These are phyloP conservation scores for Dactylonectria estremocensis DNA, from an alignment of 2,329 filamentous ascomycete genomes.

Conservation along the genomic window DNA sequence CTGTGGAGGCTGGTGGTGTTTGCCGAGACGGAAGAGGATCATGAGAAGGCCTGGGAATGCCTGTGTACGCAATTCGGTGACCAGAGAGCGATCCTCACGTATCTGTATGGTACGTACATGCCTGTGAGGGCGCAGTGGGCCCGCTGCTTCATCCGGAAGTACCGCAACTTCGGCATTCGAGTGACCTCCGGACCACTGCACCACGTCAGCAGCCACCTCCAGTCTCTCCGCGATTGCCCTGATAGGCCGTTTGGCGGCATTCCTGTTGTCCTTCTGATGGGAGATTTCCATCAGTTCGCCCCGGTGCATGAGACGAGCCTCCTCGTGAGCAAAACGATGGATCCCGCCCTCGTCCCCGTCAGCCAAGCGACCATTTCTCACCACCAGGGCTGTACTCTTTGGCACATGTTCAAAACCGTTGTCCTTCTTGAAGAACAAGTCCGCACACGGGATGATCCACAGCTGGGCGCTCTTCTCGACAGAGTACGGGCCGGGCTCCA, in stretches of 20 bases:
- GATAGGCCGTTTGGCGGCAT: conserved; percentile 32
- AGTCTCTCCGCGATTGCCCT: conserved; percentile 23
- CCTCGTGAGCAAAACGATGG: conserved; percentile 25
- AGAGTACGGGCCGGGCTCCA: conserved; percentile 25
- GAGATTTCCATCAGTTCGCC: conserved; percentile 33
- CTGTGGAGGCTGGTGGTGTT: too few relatives aligned
- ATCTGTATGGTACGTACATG: too few relatives aligned
- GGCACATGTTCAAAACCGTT: conserved; percentile 32
- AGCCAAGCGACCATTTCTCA: conserved; percentile 28
- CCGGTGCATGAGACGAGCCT: conserved; percentile 29
- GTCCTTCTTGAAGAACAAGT: conserved; percentile 33
- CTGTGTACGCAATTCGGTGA: too few relatives aligned
- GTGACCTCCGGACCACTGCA: too few relatives aligned
- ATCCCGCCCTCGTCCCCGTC: conserved; percentile 15
- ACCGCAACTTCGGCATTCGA: too few relatives aligned
- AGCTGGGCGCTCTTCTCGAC: conserved; percentile 31
- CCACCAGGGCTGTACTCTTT: conserved; percentile 21
- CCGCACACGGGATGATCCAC: conserved; percentile 26
- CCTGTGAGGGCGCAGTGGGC: too few relatives aligned
- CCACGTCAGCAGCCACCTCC: conserved; percentile 21
- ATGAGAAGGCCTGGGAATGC: too few relatives aligned
- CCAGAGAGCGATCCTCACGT: too few relatives aligned
- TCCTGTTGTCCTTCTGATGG: conserved; percentile 31
- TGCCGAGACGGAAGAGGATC: too few relatives aligned
- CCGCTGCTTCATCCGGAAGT: too few relatives aligned